phyloP scores from a whole-genome alignment of 306 rosid species.

The Corylus americana region DNA sequence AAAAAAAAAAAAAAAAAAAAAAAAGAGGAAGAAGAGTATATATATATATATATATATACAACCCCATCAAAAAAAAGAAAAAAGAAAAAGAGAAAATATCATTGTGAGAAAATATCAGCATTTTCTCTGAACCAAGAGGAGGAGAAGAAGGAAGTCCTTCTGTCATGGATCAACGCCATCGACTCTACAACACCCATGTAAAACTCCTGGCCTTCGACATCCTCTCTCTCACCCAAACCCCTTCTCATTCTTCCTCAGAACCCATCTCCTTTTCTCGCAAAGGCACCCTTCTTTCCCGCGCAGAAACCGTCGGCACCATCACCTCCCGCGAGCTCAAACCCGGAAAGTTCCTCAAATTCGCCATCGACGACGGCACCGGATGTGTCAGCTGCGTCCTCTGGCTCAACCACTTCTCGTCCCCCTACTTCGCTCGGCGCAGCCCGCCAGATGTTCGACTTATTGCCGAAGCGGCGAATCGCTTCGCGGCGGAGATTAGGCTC shows the following conservation, averaged over 20 bases:
- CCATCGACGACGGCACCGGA: conserved; percentile 70
- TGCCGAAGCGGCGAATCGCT: conserved; percentile 37
- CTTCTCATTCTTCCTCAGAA: conserved; percentile 21
- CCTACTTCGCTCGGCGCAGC: conserved; percentile 48
- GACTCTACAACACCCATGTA: conserved; percentile 55
- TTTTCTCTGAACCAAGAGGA: too few relatives aligned
- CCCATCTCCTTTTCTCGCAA: conserved; percentile 42
- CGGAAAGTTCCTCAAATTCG: conserved; percentile 51
- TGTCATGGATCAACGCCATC: not conserved
- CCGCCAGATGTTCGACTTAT: conserved; percentile 45
- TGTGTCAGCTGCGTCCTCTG: conserved; percentile 70
- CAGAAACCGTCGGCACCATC: conserved; percentile 62
- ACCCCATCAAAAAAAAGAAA: too few relatives aligned
- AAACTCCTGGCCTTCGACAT: conserved; percentile 76
- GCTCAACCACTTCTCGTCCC: conserved; percentile 68
- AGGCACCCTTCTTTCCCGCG: conserved; percentile 47
- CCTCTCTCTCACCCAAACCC: conserved; percentile 46
- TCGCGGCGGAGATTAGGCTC: conserved; percentile 35
- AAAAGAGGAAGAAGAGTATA: too few relatives aligned
- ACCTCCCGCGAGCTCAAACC: conserved; percentile 55
- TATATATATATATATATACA: too few relatives aligned
- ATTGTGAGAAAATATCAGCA: too few relatives aligned
- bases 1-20: too few relatives aligned
- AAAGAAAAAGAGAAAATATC: too few relatives aligned
- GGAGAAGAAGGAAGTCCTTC: not conserved